Conservation (phyloP, 75 land plant genomes). For the Ceratopteris richardii region DNA sequence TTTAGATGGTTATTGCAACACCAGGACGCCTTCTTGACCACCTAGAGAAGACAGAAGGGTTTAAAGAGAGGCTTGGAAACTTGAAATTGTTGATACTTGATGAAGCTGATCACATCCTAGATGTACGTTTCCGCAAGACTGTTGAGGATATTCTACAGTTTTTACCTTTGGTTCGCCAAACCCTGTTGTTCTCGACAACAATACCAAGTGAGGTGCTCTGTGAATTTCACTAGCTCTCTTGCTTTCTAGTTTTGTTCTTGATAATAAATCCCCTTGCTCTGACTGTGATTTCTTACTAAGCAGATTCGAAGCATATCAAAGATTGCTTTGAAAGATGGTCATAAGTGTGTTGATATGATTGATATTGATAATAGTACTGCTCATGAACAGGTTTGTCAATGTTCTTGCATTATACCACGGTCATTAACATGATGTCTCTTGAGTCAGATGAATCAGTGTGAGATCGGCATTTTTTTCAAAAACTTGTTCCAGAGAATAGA, state of each 20-base stretch:
- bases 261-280: no score
- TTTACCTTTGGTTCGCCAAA: constrained; percentile 65
- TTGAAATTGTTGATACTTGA: constrained; percentile 62
- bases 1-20: constrained; percentile 74
- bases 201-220: constrained; percentile 53
- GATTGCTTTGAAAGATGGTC: constrained; percentile 60
- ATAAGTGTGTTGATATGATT: constrained; percentile 49
- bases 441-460: no score
- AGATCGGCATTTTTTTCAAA: no score
- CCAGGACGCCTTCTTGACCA: constrained; percentile 83
- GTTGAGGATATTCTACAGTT: constrained; percentile 57
- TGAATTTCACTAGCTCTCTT: not conserved
- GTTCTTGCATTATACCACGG: not conserved
- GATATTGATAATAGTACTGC: constrained; percentile 33
- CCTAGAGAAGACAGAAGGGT: constrained; percentile 49
- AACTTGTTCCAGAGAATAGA: no score
- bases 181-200: constrained; percentile 69
- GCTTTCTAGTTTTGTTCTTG: no score
- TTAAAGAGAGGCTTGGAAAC: constrained; percentile 56
- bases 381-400: constrained; percentile 34
- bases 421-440: not conserved
- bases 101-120: constrained; percentile 69
- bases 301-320: constrained; percentile 67
- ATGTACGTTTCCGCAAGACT: constrained; percentile 61
- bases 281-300: no score